Base-by-base conservation (phyloP, 108 stramenopile species). In the Conticribra guillardii region DNA sequence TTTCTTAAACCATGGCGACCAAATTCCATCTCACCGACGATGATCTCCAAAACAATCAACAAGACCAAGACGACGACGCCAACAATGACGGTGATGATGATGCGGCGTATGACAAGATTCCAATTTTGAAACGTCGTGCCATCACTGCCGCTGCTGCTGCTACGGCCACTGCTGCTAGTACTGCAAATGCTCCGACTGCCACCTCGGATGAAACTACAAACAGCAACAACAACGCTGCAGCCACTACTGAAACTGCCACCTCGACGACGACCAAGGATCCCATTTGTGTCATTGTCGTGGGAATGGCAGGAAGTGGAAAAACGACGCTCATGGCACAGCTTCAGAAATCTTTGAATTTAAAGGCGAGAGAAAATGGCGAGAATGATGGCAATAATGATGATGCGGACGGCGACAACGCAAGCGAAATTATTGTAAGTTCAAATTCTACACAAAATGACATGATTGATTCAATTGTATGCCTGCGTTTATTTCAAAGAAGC, bases 221-320 rank as follows among this genome's bases (percentile, higher is more conserved):
- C 37, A 41, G 11, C 5, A 11, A 41, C 37, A 11, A 41, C 11
- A 11, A 11, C 37, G 37, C 5, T 11, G 37, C 5, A 5, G 37
- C 5, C 37, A 11, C 37, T 5, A 41, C 5, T 5, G 37, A 41
- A 41, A 9, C 37, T 11, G 37, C 37, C 49, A 70, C n/a, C 61
- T 65, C 23, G 54, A 63, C 14, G 59, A 52, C 44, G 16, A 68
- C 45, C 73, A 83, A 50, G 26, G 72, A 84, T 48, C 93, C 93
- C 7, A 83, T 87, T 44, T 89, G 88, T 72, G 82, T 93, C 17
- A 77, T 97, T 51, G 79, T 96, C 4, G 89, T 96, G 0, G 97
- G 97, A 30, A 97, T 97, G 97, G 97, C 97, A 3, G 97, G 97
- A 0, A 81, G 81, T 37, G 97, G 97, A 11, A 97, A 97, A 73